phyloP scores from a whole-genome alignment of 352 stramenopile species.

The Saprolegnia parasitica region DNA sequence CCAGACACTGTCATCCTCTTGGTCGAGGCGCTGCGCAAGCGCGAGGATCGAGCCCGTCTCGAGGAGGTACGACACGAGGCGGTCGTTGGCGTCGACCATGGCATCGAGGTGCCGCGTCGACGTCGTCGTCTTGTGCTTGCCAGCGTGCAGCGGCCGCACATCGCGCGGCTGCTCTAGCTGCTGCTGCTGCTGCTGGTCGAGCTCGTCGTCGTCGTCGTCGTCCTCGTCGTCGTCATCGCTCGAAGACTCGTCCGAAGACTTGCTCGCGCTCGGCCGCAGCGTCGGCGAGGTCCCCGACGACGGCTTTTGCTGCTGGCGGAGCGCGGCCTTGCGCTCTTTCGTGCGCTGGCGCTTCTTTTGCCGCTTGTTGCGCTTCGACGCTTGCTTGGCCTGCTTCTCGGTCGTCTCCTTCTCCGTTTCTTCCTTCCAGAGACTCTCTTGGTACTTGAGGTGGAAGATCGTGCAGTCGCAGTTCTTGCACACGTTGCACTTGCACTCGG shows the following conservation, averaged over 20 bases:
- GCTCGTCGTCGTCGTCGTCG: conserved; percentile 36
- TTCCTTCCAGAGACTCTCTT: conserved; percentile 93
- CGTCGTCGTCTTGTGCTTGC: neutral
- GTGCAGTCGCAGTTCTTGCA: conserved; percentile 96
- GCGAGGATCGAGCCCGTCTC: conserved; percentile 85
- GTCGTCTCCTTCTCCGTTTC: conserved; percentile 89
- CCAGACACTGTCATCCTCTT: conserved; percentile 82
- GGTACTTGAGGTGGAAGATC: conserved; percentile 97
- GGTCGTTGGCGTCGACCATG: conserved; percentile 81
- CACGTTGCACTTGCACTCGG: conserved; percentile 98
- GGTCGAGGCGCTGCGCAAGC: conserved; percentile 68
- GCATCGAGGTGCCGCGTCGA: conserved; percentile 55
- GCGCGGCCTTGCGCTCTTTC: conserved; percentile 73
- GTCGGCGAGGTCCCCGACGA: conserved; percentile 17
- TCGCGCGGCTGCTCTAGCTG: conserved; percentile 30
- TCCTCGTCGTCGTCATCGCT: conserved; percentile 44
- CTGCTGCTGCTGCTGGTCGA: neutral
- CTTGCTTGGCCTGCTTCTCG: conserved; percentile 86
- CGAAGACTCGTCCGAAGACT: conserved; percentile 44
- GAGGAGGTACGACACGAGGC: conserved; percentile 77
- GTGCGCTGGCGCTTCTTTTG: conserved; percentile 82
- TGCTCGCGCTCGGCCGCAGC: conserved; percentile 33
- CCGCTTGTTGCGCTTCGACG: conserved; percentile 78
- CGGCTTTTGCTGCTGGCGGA: conserved; percentile 45
- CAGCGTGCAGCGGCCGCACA: conserved; percentile 30